Evolutionary conservation across 371 early-diverging fungal genomes (phyloP).

Genomic region (Mucor sp.): DNA sequence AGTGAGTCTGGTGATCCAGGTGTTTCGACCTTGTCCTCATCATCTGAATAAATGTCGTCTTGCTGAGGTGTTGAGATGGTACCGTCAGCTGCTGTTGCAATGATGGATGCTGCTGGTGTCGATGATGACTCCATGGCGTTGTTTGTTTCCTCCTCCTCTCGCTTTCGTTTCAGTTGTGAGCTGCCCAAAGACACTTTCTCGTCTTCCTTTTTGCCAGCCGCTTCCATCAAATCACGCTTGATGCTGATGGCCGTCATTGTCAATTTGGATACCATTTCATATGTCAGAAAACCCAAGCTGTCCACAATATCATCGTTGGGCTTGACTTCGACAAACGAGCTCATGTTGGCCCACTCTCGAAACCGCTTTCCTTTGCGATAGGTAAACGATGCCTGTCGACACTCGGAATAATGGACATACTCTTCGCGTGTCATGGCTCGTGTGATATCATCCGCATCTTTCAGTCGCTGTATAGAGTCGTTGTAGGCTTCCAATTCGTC

Average conservation of each 20-base stretch:
- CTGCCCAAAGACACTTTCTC: slow-evolving; percentile 18
- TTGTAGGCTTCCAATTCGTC: slow-evolving; percentile 86
- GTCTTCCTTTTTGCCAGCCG: slow-evolving; percentile 31
- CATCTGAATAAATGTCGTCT: background rate
- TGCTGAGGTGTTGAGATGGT: background rate
- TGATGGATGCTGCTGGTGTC: slow-evolving; percentile 5
- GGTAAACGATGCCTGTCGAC: slow-evolving; percentile 97
- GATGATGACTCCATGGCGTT: slow-evolving; percentile 7
- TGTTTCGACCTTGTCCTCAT: slow-evolving; percentile 23
- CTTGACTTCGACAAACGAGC: slow-evolving; percentile 81
- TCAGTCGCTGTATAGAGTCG: slow-evolving; percentile 79
- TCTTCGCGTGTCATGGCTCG: slow-evolving; percentile 96
- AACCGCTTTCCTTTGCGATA: slow-evolving; percentile 95
- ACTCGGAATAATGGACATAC: slow-evolving; percentile 98
- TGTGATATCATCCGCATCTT: slow-evolving; percentile 91
- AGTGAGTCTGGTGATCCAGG: slow-evolving; percentile 33
- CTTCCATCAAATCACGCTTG: slow-evolving; percentile 55
- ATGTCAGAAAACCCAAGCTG: slow-evolving; percentile 94
- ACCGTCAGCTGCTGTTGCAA: slow-evolving; percentile 2
- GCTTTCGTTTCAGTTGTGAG: slow-evolving; percentile 29
- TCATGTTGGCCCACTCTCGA: slow-evolving; percentile 95
- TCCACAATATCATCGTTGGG: slow-evolving; percentile 96
- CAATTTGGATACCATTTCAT: slow-evolving; percentile 93
- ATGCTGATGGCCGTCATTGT: slow-evolving; percentile 88
- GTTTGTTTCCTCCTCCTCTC: slow-evolving; percentile 48